These are phyloP conservation scores for Sclerotiophoma versabilis DNA, from an alignment of 2,329 filamentous ascomycete species.

Conservation along the genomic window DNA sequence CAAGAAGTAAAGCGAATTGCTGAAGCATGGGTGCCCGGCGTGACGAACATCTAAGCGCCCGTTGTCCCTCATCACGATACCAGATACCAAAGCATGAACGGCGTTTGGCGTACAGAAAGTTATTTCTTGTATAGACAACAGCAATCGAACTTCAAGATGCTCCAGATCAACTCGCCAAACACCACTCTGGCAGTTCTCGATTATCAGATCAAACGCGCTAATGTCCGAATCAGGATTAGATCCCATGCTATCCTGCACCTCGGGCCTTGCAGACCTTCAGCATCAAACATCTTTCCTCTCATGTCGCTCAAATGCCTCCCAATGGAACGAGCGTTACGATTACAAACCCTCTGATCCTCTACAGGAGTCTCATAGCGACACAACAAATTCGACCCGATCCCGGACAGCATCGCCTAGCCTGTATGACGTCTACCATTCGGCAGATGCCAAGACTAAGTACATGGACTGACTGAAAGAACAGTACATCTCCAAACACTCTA, in stretches of 20 bases:
- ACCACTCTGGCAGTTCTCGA: neutral
- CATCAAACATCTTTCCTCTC: constrained; percentile 11
- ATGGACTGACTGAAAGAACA: constrained; percentile 44
- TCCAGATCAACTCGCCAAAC: neutral
- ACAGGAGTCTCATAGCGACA: constrained; percentile 73
- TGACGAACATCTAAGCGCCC: constrained; percentile 62
- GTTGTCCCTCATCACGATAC: constrained; percentile 22
- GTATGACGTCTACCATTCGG: constrained; percentile 46
- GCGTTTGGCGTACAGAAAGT: constrained; percentile 28
- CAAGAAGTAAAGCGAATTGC: constrained; percentile 87
- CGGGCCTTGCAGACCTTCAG: constrained; percentile 18
- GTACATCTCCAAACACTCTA: constrained; percentile 81
- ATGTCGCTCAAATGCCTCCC: constrained; percentile 37
- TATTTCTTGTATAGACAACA: neutral
- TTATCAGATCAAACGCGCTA: constrained; percentile 27
- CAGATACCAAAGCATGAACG: constrained; percentile 33
- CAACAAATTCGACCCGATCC: constrained; percentile 72
- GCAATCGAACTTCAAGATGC: neutral
- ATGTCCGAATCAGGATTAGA: constrained; percentile 34
- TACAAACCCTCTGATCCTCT: constrained; percentile 77
- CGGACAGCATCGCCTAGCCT: constrained; percentile 70
- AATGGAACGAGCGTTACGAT: constrained; percentile 55
- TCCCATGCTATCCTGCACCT: constrained; percentile 15
- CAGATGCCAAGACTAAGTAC: constrained; percentile 22
- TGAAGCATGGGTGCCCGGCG: constrained; percentile 80